Evolutionary conservation across 345 rosid species (phyloP).

Genomic region (Gossypium anomalum): DNA sequence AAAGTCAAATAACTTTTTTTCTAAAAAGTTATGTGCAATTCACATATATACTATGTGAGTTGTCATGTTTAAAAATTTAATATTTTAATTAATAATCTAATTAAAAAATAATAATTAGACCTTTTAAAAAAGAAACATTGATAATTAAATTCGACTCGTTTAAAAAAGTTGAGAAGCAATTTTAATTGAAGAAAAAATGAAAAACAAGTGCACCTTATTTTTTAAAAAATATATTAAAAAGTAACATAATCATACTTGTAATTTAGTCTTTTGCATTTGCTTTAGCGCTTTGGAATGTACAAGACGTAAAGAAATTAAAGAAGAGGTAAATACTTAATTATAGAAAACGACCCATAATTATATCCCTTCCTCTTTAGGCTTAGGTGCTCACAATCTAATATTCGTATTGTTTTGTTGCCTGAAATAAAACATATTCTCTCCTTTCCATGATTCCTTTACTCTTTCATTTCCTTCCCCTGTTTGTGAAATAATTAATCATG

Average conservation of each 20-base stretch:
- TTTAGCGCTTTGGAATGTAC: not conserved
- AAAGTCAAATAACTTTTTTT: too few species aligned
- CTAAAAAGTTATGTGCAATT: too few species aligned
- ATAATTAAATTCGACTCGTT: too few species aligned
- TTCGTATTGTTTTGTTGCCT: not conserved
- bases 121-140: too few species aligned
- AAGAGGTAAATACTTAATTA: not conserved
- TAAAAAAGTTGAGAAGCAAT: too few species aligned
- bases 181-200: too few species aligned
- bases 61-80: too few species aligned
- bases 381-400: not conserved
- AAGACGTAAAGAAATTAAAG: not conserved
- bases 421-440: not conserved
- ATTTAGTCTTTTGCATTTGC: not conserved
- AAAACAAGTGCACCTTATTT: too few species aligned
- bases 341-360: not conserved
- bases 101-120: too few species aligned
- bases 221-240: too few species aligned
- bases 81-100: too few species aligned
- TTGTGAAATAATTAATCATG: not conserved
- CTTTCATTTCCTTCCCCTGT: not conserved
- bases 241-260: too few species aligned
- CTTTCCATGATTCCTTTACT: not conserved
- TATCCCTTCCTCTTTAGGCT: not conserved
- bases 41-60: fast-evolving